These are phyloP conservation scores for Porodaedalea pini DNA, from an alignment of 1,284 basidiomycete genomes.

Conservation along the genomic window DNA sequence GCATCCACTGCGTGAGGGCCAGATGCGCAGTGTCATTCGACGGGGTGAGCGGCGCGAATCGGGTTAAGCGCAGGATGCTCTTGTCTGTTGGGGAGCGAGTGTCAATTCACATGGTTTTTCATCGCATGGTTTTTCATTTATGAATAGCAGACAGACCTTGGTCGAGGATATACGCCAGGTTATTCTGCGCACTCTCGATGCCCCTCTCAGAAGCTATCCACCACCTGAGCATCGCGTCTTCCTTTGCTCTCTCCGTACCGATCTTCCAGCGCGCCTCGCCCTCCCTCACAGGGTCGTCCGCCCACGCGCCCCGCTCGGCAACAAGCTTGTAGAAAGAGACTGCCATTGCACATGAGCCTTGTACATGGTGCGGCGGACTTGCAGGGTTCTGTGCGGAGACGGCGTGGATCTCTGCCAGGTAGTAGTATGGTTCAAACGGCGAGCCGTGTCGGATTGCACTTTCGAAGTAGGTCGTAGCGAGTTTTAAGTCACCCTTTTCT, in stretches of 20 bases:
- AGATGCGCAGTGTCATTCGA: slow-evolving; percentile 78
- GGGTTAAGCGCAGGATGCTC: slow-evolving; percentile 64
- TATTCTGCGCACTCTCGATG: slow-evolving; percentile 92
- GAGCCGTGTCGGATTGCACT: slow-evolving; percentile 81
- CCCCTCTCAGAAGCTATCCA: slow-evolving; percentile 94
- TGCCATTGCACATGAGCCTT: slow-evolving; percentile 77
- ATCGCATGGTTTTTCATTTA: too few relatives aligned
- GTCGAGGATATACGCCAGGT: slow-evolving; percentile 90
- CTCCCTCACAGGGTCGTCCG: slow-evolving; percentile 77
- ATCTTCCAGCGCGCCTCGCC: slow-evolving; percentile 82
- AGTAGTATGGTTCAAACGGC: slow-evolving; percentile 90
- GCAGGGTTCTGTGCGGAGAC: slow-evolving; percentile 45
- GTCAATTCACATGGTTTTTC: too few relatives aligned
- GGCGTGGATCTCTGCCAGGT: slow-evolving; percentile 78
- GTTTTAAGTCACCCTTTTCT: slow-evolving; percentile 62
- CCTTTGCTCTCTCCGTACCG: slow-evolving; percentile 63
- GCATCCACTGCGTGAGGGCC: slow-evolving; percentile 89
- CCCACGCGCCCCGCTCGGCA: slow-evolving; percentile 86
- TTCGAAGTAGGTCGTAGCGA: slow-evolving; percentile 76
- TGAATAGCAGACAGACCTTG: slow-evolving; percentile 53
- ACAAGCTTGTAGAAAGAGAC: slow-evolving; percentile 90
- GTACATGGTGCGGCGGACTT: slow-evolving; percentile 45
- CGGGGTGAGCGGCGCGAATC: slow-evolving; percentile 62
- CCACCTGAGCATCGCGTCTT: slow-evolving; percentile 85
- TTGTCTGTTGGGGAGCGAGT: too few relatives aligned